phyloP scores from a whole-genome alignment of 768 basidiomycete genomes.

The Pulveroboletus sp. region DNA sequence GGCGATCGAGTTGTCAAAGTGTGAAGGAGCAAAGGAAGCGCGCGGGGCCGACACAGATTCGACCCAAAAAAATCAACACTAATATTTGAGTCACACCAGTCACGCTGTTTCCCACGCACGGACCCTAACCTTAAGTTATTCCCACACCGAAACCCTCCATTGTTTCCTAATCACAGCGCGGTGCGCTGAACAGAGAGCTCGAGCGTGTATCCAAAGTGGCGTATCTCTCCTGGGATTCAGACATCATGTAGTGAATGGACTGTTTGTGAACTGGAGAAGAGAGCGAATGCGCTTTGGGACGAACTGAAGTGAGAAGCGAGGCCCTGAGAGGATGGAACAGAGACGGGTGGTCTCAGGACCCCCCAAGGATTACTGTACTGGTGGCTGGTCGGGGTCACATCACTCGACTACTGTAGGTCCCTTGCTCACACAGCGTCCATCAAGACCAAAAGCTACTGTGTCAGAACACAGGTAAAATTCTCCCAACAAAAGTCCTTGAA shows the following conservation, averaged over 20 bases:
- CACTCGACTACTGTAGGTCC: background rate
- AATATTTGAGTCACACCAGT: constrained; percentile 36
- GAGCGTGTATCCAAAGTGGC: background rate
- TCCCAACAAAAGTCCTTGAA: background rate
- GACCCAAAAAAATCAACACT: constrained; percentile 36
- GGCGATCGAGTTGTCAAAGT: constrained; percentile 44
- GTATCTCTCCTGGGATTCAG: background rate
- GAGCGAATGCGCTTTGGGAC: background rate
- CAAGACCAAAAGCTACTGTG: background rate
- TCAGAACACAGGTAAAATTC: background rate
- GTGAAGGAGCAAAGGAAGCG: constrained; percentile 43
- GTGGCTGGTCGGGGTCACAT: background rate
- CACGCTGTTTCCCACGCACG: constrained; percentile 39
- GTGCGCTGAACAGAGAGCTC: constrained; percentile 1
- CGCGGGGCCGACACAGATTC: constrained; percentile 41
- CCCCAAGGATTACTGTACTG: constrained; percentile 12
- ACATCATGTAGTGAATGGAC: background rate
- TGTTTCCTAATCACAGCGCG: constrained; percentile 11
- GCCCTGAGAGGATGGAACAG: constrained; percentile 1
- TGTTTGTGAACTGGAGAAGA: background rate
- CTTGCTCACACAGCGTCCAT: background rate
- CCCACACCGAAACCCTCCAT: constrained; percentile 29
- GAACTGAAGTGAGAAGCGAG: background rate
- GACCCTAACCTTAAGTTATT: constrained; percentile 39
- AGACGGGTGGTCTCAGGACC: constrained; percentile 25